Conservation (phyloP, 2,329 filamentous ascomycete genomes). For the Ophioceras dolichostomum region DNA sequence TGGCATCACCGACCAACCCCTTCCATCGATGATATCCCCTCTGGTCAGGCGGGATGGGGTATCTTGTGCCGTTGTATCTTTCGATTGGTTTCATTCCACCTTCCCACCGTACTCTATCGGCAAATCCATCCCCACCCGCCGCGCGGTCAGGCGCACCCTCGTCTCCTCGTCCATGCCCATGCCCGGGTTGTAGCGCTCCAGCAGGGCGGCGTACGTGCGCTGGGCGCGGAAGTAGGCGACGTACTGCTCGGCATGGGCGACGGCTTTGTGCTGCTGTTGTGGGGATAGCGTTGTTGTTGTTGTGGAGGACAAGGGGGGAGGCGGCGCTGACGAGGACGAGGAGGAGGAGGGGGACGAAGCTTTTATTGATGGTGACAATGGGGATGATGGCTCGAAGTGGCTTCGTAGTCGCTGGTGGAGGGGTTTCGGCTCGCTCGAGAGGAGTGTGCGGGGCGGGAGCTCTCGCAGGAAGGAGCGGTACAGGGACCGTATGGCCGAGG, state of each 20-base stretch:
- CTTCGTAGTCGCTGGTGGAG: constrained; percentile 59
- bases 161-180: constrained; percentile 82
- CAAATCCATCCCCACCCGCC: constrained; percentile 83
- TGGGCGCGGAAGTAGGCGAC: constrained; percentile 76
- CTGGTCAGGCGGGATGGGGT: no score
- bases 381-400: constrained; percentile 34
- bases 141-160: constrained; percentile 68
- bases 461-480: constrained; percentile 87
- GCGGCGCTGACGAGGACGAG: constrained; percentile 3
- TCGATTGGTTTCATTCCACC: background rate
- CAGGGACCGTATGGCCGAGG: constrained; percentile 53
- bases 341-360: constrained; percentile 11
- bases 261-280: constrained; percentile 5
- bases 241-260: constrained; percentile 58
- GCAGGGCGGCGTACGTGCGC: constrained; percentile 63
- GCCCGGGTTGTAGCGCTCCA: constrained; percentile 90
- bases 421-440: constrained; percentile 43
- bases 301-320: no score
- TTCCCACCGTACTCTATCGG: constrained; percentile 44
- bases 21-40: no score
- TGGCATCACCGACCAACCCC: no score
- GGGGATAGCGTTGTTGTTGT: background rate
- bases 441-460: constrained; percentile 58
- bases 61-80: no score
- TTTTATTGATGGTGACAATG: constrained; percentile 14